phyloP scores from a whole-genome alignment of 73 alveolate species.

The Paramecium sexaurelia region DNA sequence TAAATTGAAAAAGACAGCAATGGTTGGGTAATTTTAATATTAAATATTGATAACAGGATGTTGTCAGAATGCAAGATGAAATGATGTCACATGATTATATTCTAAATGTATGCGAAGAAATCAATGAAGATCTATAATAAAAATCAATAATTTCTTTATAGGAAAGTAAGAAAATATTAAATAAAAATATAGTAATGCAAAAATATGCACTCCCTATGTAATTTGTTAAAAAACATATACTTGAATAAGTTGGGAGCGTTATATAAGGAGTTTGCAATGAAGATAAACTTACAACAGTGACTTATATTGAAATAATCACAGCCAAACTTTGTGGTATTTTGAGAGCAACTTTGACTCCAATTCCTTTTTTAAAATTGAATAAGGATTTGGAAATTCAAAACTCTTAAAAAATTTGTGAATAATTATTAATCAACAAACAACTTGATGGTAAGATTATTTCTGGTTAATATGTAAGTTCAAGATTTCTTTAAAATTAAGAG shows the following conservation, averaged over 20 bases:
- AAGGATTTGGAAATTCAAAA: conserved; percentile 6
- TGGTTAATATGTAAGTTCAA: not conserved
- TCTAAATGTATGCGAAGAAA: conserved; percentile 22
- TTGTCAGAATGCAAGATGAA: conserved; percentile 44
- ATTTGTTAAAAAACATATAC: not conserved
- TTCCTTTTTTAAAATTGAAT: not conserved
- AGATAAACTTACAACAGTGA: conserved; percentile 28
- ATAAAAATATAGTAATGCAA: not conserved
- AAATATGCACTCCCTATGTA: not conserved
- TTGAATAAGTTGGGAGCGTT: not conserved
- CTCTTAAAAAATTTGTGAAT: not conserved
- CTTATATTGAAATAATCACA: not conserved
- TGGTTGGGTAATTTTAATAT: conserved; percentile 40
- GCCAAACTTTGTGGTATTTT: conserved; percentile 42
- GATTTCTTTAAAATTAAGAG: conserved; percentile 4
- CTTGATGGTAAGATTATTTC: conserved; percentile 5
- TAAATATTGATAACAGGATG: conserved; percentile 31
- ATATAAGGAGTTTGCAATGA: conserved; percentile 7
- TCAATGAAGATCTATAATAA: not conserved
- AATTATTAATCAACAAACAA: not conserved
- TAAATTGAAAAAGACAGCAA: conserved; percentile 7
- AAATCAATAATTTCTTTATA: not conserved
- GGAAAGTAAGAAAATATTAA: not conserved
- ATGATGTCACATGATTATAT: conserved; percentile 43
- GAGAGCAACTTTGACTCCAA: not conserved